Evolutionary conservation across 345 rosid genomes (phyloP).

Genomic region (Schrenkiella parvula): DNA sequence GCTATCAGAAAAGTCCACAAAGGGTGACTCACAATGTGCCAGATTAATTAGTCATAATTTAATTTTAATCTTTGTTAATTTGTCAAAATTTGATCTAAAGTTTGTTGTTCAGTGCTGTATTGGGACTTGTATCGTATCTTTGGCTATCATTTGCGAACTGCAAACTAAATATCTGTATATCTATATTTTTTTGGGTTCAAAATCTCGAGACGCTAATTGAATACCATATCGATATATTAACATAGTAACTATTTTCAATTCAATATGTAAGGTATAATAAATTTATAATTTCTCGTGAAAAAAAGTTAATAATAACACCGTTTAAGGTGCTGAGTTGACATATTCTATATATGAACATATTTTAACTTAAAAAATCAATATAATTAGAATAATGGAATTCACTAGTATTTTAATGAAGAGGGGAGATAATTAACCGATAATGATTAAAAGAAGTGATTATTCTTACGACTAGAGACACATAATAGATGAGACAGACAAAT

Average conservation of each 20-base stretch:
- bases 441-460: slow-evolving; percentile 31
- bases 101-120: background rate
- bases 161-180: background rate
- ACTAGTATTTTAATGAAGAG: slow-evolving; percentile 6
- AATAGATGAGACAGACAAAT: slow-evolving; percentile 15
- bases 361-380: background rate
- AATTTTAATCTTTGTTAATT: background rate
- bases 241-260: background rate
- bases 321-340: slow-evolving; percentile 23
- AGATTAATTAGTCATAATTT: background rate
- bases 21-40: background rate
- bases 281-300: background rate
- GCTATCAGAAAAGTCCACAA: background rate
- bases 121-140: background rate
- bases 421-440: slow-evolving; percentile 8
- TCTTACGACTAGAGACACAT: slow-evolving; percentile 30
- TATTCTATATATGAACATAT: slow-evolving; percentile 3
- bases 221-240: background rate
- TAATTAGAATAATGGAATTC: background rate
- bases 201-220: background rate
- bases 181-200: background rate
- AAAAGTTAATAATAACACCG: background rate
- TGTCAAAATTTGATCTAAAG: background rate
- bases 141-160: background rate
- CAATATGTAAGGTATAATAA: background rate